A percentile compares a stretch with the other conserved stretches of the same genome.
These are phyloP conservation scores for Apiotrichum gracile DNA, from an alignment of 1,284 basidiomycete species.

Conservation along the genomic window DNA sequence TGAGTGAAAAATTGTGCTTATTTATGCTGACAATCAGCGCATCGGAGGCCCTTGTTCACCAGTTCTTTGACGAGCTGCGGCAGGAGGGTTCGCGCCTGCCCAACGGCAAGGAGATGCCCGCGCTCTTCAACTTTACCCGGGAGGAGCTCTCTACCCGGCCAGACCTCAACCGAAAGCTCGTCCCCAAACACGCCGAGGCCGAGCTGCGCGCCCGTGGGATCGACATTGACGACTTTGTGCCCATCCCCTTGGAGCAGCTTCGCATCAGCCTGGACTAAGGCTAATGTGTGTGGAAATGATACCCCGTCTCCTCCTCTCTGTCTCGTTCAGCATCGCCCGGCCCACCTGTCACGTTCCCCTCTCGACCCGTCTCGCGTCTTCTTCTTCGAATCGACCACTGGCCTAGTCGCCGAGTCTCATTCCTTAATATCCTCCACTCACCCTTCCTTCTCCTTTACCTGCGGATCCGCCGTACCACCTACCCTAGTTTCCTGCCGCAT, in stretches of 20 bases:
- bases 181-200: constrained; percentile 81
- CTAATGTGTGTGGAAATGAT: not conserved
- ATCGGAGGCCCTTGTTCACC: constrained; percentile 88
- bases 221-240: constrained; percentile 83
- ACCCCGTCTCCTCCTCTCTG: not conserved
- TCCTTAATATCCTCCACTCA: constrained; percentile 5
- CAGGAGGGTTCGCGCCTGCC: constrained; percentile 87
- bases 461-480: not conserved
- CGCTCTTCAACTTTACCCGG: constrained; percentile 90
- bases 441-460: not conserved
- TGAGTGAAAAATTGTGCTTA: constrained; percentile 15
- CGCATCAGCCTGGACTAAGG: constrained; percentile 71
- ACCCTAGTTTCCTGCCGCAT: not conserved
- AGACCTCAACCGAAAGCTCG: constrained; percentile 83
- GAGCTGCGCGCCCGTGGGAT: constrained; percentile 82
- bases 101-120: constrained; percentile 91
- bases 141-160: constrained; percentile 96
- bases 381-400: constrained; percentile 1
- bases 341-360: constrained; percentile 12
- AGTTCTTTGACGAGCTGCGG: constrained; percentile 96
- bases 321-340: constrained; percentile 16
- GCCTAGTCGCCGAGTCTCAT: constrained; percentile 1
- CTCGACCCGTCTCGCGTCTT: constrained; percentile 4
- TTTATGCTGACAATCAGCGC: constrained; percentile 48
- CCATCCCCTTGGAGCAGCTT: constrained; percentile 88